Evolutionary conservation across 2,329 filamentous ascomycete species (phyloP).

Genomic region (Botrytis cinerea): DNA sequence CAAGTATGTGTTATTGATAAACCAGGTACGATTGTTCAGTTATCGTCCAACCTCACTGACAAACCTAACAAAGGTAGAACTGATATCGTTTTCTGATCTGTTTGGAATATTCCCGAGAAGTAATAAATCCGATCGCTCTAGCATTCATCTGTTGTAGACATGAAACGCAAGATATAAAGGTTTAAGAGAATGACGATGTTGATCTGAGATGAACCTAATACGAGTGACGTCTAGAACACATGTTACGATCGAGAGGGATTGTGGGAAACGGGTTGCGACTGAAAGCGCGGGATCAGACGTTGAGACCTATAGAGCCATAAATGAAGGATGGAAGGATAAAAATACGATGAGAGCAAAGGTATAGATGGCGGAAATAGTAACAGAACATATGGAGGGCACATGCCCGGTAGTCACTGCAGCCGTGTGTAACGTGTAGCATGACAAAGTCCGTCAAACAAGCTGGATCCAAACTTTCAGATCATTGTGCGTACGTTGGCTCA

Average conservation of each 20-base stretch:
- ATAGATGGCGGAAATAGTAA: conserved; percentile 45
- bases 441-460: conserved; percentile 14
- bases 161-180: conserved; percentile 19
- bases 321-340: background rate
- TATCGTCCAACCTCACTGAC: conserved; percentile 40
- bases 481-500: background rate
- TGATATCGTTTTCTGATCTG: background rate
- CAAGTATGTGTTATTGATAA: conserved; percentile 8
- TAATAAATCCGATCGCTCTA: conserved; percentile 6
- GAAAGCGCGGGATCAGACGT: conserved; percentile 3
- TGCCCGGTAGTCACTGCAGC: conserved; percentile 25
- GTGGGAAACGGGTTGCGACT: conserved; percentile 8
- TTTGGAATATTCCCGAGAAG: background rate
- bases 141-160: conserved; percentile 8
- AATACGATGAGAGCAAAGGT: conserved; percentile 51
- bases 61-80: conserved; percentile 58
- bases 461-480: conserved; percentile 14
- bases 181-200: background rate
- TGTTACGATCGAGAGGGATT: background rate
- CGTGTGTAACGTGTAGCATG: conserved; percentile 20
- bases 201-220: background rate
- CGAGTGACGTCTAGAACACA: background rate
- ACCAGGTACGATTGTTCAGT: conserved; percentile 11
- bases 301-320: background rate
- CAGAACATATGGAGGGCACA: conserved; percentile 63